phyloP scores from a whole-genome alignment of 108 stramenopile genomes.

The Fistulifera solaris region DNA sequence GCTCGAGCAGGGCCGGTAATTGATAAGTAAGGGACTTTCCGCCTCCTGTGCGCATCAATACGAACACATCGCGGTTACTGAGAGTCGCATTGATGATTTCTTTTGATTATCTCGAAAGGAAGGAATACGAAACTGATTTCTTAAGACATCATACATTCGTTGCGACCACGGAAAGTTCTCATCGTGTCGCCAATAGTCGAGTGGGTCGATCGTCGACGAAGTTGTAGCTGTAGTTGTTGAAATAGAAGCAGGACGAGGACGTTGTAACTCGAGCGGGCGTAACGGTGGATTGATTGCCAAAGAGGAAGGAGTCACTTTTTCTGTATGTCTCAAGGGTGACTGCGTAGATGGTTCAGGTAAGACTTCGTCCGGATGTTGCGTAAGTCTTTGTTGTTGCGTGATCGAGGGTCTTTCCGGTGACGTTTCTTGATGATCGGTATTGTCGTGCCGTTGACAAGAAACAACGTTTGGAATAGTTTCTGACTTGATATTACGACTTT shows the following conservation, averaged over 20 bases:
- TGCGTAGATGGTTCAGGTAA: slow-evolving; percentile 1
- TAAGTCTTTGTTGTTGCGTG: slow-evolving; percentile 7
- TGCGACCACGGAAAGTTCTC: slow-evolving; percentile 25
- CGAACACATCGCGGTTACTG: slow-evolving; percentile 71
- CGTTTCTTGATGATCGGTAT: not conserved
- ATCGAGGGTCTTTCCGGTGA: slow-evolving; percentile 1
- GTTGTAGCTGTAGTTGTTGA: slow-evolving; percentile 8
- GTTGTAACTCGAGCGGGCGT: not conserved
- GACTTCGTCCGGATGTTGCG: slow-evolving; percentile 1
- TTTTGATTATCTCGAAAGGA: slow-evolving; percentile 81
- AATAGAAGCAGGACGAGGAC: not conserved
- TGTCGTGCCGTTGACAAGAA: slow-evolving; percentile 6
- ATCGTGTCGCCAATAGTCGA: slow-evolving; percentile 6
- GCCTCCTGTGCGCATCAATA: slow-evolving; percentile 90
- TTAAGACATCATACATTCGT: slow-evolving; percentile 28
- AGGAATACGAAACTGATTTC: slow-evolving; percentile 49
- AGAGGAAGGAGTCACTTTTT: not conserved
- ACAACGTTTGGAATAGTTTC: not conserved
- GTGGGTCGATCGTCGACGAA: slow-evolving; percentile 6
- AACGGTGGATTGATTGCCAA: slow-evolving; percentile 1
- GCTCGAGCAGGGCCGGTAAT: slow-evolving; percentile 70
- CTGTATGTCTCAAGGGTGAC: slow-evolving; percentile 1
- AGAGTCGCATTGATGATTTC: slow-evolving; percentile 80
- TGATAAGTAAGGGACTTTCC: slow-evolving; percentile 92
- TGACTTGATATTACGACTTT: not conserved